Evolutionary conservation across 352 stramenopile genomes (phyloP).

Genomic region (Phytophthora foliorum): DNA sequence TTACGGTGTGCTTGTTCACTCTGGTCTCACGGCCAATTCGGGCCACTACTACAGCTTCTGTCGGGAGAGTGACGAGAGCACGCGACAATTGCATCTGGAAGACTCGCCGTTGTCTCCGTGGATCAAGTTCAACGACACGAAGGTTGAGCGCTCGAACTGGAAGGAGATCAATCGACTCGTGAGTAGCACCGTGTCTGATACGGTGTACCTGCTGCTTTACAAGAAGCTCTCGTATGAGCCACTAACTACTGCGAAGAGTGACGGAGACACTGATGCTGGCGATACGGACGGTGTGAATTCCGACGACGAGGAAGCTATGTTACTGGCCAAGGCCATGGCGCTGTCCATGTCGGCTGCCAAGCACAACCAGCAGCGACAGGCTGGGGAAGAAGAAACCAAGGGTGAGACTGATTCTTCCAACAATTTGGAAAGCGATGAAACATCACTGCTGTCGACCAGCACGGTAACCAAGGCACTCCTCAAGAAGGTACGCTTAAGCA

Average conservation of each 20-base stretch:
- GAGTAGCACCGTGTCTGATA: constrained; percentile 85
- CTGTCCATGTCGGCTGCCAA: constrained; percentile 87
- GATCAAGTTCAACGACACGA: constrained; percentile 94
- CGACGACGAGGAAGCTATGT: constrained; percentile 85
- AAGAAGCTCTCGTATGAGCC: constrained; percentile 81
- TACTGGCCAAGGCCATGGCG: constrained; percentile 90
- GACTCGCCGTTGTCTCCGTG: constrained; percentile 85
- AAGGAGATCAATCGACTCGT: constrained; percentile 84
- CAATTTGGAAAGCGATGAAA: constrained; percentile 20
- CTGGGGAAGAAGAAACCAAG: constrained; percentile 51
- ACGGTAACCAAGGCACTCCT: constrained; percentile 57
- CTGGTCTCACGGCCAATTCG: constrained; percentile 89
- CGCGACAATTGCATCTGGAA: constrained; percentile 79
- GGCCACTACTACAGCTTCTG: constrained; percentile 94
- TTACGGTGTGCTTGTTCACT: constrained; percentile 92
- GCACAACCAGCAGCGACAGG: constrained; percentile 54
- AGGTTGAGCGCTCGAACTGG: constrained; percentile 84
- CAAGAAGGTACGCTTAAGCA: constrained; percentile 54
- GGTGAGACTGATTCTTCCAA: constrained; percentile 27
- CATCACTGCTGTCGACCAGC: constrained; percentile 28
- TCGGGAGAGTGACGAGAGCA: constrained; percentile 77
- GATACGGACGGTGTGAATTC: constrained; percentile 19
- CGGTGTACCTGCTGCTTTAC: constrained; percentile 92
- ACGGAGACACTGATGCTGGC: constrained; percentile 15
- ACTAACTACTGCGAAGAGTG: constrained; percentile 1